Conservation (phyloP, 805 yeast genomes). For the Metschnikowia vanudenii region DNA sequence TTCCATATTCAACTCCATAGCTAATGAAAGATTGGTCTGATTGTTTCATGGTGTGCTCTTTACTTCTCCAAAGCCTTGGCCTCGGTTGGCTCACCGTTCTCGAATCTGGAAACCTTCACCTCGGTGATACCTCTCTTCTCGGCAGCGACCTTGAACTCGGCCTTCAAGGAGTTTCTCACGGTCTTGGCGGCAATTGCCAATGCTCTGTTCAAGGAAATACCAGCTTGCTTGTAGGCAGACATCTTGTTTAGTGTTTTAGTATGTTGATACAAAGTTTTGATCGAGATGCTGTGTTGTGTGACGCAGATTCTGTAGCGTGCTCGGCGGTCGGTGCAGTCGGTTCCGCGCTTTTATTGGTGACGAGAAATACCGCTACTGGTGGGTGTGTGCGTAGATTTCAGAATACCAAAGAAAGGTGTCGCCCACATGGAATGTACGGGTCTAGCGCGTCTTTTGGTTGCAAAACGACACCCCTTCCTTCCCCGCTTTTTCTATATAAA, state of each 20-base stretch:
- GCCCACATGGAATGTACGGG: neutral
- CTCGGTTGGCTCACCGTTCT: slow-evolving; percentile 58
- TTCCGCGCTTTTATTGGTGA: slow-evolving; percentile 21
- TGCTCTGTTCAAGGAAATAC: slow-evolving; percentile 73
- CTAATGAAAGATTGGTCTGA: neutral
- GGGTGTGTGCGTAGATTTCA: slow-evolving; percentile 6
- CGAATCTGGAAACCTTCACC: slow-evolving; percentile 67
- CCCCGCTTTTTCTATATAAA: too few relatives aligned
- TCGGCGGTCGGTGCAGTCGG: slow-evolving; percentile 12
- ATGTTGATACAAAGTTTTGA: too few relatives aligned
- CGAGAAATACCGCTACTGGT: slow-evolving; percentile 12
- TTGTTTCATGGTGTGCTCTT: neutral
- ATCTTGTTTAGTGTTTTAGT: slow-evolving; percentile 21
- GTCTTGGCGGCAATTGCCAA: slow-evolving; percentile 87
- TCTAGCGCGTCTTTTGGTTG: neutral
- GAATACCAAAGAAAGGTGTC: neutral
- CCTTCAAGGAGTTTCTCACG: slow-evolving; percentile 83
- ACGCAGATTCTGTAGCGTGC: slow-evolving; percentile 2
- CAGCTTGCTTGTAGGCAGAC: slow-evolving; percentile 52
- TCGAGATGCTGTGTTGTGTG: neutral
- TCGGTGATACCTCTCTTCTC: slow-evolving; percentile 74
- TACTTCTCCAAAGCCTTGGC: slow-evolving; percentile 38
- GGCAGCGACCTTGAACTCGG: slow-evolving; percentile 73
- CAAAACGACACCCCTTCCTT: neutral
- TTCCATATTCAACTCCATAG: neutral